Conservation (phyloP, 805 yeast genomes). For the Candida ficus region DNA sequence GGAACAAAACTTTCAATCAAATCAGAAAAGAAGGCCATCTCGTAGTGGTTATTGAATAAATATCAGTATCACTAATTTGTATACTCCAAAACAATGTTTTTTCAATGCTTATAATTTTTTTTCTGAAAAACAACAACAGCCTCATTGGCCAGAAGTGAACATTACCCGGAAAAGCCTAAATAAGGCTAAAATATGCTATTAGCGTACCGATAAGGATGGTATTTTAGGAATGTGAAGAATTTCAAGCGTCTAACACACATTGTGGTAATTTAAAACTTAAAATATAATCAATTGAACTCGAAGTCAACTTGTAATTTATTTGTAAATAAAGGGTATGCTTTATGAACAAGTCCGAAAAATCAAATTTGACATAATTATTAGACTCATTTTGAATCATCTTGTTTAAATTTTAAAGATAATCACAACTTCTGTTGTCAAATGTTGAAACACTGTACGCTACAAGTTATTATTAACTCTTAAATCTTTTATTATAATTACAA, state of each 20-base stretch:
- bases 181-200: no score
- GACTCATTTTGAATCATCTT: background rate
- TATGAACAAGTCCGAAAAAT: background rate
- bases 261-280: background rate
- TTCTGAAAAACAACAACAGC: background rate
- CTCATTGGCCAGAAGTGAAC: constrained; percentile 5
- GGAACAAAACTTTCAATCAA: constrained; percentile 75
- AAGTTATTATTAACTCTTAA: constrained; percentile 1
- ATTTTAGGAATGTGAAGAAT: background rate
- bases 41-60: background rate
- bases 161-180: background rate
- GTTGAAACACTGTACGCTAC: no score
- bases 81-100: no score
- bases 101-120: background rate
- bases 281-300: no score
- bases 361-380: background rate
- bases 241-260: background rate
- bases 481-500: constrained; percentile 5
- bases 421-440: no score
- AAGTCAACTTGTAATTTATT: no score
- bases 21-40: constrained; percentile 15
- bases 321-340: no score
- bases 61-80: no score
- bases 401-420: background rate
- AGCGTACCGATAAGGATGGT: no score